Evolutionary conservation across 768 basidiomycete species (phyloP), one percentile per base, ranked within the genome.

Genomic region (Tylopilus intermedius): DNA sequence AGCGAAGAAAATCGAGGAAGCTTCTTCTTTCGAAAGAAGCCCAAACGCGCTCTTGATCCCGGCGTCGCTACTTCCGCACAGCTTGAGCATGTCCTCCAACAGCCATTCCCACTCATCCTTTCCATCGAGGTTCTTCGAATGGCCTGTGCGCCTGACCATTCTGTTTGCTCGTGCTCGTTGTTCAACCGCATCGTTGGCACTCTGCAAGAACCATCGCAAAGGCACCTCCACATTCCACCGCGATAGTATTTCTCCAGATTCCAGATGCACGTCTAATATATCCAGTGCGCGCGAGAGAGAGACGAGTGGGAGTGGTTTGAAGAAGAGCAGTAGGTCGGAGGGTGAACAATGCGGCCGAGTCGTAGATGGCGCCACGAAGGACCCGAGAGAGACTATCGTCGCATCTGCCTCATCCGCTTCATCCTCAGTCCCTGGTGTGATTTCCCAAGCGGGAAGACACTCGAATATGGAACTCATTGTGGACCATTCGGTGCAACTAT

Each of bases 401-500:
- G 86, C 86, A 48, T 93, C 84, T n/a, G 83, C 84, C 47, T 82
- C 82, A 54, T 91, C 91, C 45, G 76, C 80, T 53, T 88, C 79
- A 39, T 78, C 76, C 44, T 84, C 80, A 38, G 76, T 79, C n/a
- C 76, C 77, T 39, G 67, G 66, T 8, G 70, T 55, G 40, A 83
- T 73, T 51, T 83, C 84, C 91, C 94, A 96, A 3, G 86, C 95
- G 0, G 95, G 95, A 30, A 98, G 76, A 65, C 94, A 99, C 66
- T 99, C 95, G 67, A 99, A 97, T 47, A 99, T 90, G 30, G 76
- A 74, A 58, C 87, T 90, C 94, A 96, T 97, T 4, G 75, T 83
- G 1, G 82, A 63, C 91, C 90, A 95, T 58, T 84, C 78, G 53
- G 82, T 75, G 32, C 85, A 70, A 50, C 79, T 79, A 54, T 83